A percentile compares a stretch with the other conserved stretches of the same genome.
Evolutionary conservation across 2,329 filamentous ascomycete species (phyloP).

Genomic region (Ophiocordyceps camponoti-rufipedis): DNA sequence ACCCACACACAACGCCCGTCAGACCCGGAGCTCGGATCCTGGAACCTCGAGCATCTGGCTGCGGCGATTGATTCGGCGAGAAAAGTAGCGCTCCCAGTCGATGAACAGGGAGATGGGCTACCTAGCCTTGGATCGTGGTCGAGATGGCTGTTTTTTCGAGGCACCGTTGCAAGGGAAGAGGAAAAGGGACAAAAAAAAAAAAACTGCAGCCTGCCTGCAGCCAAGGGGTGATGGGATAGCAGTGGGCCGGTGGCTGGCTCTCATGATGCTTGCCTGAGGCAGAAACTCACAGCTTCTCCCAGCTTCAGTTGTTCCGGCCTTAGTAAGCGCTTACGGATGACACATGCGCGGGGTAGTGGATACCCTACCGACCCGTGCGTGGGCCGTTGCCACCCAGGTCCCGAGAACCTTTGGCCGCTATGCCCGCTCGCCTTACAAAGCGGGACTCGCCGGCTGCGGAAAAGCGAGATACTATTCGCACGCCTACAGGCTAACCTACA

Average conservation of each 20-base stretch:
- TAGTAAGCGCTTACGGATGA: neutral
- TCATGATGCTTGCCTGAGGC: neutral
- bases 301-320: neutral
- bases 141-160: neutral
- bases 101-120: neutral
- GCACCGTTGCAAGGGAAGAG: neutral
- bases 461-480: no score
- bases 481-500: no score
- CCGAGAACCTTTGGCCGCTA: no score
- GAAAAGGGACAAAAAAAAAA: neutral
- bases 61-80: neutral
- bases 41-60: neutral
- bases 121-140: neutral
- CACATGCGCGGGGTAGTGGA: no score
- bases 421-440: neutral
- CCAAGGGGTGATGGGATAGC: neutral
- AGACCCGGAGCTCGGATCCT: neutral
- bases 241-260: neutral
- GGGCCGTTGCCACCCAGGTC: no score
- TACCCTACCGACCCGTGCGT: no score
- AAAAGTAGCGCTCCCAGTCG: neutral
- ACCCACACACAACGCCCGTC: neutral
- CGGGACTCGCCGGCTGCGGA: neutral
- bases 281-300: neutral
- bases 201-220: neutral